Evolutionary conservation across 192 early-diverging fungal species (phyloP).

Genomic region (Coemansia reversa): DNA sequence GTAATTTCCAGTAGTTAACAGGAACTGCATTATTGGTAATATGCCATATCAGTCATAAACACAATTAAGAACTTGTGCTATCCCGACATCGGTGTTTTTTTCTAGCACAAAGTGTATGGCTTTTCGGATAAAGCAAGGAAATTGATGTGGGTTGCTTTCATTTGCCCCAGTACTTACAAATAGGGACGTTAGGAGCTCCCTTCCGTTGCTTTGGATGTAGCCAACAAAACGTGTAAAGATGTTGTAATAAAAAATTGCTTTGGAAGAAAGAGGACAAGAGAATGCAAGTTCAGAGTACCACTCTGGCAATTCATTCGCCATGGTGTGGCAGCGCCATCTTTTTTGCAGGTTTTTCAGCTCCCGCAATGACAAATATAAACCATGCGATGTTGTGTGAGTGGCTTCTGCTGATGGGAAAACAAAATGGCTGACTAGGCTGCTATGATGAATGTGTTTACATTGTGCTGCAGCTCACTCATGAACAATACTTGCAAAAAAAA

Average conservation of each 20-base stretch:
- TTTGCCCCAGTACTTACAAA: neutral
- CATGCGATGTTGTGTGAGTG: neutral
- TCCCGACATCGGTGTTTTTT: neutral
- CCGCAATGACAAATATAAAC: neutral
- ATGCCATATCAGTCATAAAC: neutral
- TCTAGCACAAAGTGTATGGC: neutral
- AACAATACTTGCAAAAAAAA: no score
- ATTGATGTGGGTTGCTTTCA: neutral
- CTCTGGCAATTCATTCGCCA: slow-evolving; percentile 3
- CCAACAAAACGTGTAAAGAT: neutral
- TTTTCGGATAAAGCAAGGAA: neutral
- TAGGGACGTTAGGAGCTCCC: neutral
- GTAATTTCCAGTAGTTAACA: neutral
- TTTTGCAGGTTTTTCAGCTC: neutral
- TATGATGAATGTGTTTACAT: neutral
- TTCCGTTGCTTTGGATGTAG: neutral
- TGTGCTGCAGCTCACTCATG: neutral
- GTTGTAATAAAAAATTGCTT: slow-evolving; percentile 1
- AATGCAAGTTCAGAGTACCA: neutral
- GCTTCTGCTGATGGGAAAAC: slow-evolving; percentile 1
- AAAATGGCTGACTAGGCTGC: neutral
- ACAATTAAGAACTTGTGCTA: neutral
- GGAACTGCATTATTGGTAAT: neutral
- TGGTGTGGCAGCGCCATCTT: neutral
- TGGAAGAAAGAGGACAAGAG: slow-evolving; percentile 5